Evolutionary conservation across 1,139 yeast genomes (phyloP).

Genomic region (Yueomyces sp.): DNA sequence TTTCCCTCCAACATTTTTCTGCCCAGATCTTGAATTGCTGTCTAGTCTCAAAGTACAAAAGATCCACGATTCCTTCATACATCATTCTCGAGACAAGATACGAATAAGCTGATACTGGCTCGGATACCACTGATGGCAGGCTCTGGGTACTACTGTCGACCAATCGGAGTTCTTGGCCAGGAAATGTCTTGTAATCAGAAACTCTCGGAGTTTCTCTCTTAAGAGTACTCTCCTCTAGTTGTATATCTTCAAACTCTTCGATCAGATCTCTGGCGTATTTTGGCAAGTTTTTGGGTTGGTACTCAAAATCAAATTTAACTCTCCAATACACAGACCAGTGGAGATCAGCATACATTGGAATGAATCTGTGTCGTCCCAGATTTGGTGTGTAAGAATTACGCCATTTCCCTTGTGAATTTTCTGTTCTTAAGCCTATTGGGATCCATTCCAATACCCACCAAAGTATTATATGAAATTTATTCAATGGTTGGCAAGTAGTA

Average conservation of each 20-base stretch:
- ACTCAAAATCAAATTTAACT: constrained; percentile 32
- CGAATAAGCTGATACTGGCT: background rate
- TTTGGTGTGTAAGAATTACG: constrained; percentile 37
- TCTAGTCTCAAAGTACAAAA: constrained; percentile 12
- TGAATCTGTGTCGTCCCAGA: constrained; percentile 35
- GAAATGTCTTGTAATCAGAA: constrained; percentile 6
- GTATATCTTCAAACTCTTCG: constrained; percentile 16
- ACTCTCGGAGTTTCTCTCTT: constrained; percentile 2
- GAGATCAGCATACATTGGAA: constrained; percentile 35
- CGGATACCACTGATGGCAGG: background rate
- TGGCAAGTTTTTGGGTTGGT: constrained; percentile 36
- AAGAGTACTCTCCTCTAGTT: constrained; percentile 6
- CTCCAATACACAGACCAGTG: constrained; percentile 59
- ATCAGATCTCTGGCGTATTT: constrained; percentile 18
- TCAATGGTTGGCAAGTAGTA: constrained; percentile 1
- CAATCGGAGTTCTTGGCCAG: background rate
- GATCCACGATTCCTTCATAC: constrained; percentile 9
- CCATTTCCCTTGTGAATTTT: constrained; percentile 37
- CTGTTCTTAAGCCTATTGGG: constrained; percentile 41
- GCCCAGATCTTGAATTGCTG: constrained; percentile 23
- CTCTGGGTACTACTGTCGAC: background rate
- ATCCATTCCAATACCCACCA: constrained; percentile 57
- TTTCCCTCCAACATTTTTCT: constrained; percentile 23
- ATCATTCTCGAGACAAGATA: constrained; percentile 1
- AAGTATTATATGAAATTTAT: constrained; percentile 9